phyloP scores from a whole-genome alignment of 1,284 basidiomycete species.

The Tranzscheliella williamsii region DNA sequence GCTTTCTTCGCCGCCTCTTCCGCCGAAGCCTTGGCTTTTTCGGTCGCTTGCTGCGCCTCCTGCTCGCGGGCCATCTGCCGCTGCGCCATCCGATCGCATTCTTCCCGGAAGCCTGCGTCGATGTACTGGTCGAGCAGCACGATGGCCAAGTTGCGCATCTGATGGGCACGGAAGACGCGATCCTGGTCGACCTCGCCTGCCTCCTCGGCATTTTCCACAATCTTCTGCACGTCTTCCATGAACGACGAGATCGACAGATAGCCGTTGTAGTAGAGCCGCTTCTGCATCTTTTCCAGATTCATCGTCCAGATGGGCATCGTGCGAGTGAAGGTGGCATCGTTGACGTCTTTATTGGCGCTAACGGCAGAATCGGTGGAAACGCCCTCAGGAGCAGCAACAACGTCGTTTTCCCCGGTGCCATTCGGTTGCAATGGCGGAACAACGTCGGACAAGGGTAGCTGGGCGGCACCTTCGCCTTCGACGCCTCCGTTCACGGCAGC shows the following conservation, averaged over 20 bases:
- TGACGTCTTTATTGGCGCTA: conserved; percentile 2
- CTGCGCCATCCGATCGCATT: conserved; percentile 85
- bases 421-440: conserved; percentile 18
- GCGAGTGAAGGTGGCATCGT: conserved; percentile 31
- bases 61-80: conserved; percentile 71
- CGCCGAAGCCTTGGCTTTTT: conserved; percentile 63
- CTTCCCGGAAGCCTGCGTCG: conserved; percentile 77
- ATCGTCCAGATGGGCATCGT: conserved; percentile 56
- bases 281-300: conserved; percentile 81
- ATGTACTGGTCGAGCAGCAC: conserved; percentile 83
- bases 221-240: conserved; percentile 82
- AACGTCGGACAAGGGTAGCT: neutral
- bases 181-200: conserved; percentile 70
- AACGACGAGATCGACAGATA: conserved; percentile 88
- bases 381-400: conserved; percentile 1
- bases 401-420: neutral
- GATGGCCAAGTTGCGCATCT: conserved; percentile 84
- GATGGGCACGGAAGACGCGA: conserved; percentile 77
- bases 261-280: conserved; percentile 79
- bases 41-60: conserved; percentile 65
- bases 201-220: conserved; percentile 79
- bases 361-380: conserved; percentile 6
- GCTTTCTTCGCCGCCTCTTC: conserved; percentile 38
- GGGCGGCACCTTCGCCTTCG: neutral
- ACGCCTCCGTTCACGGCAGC: neutral